Percentiles rank a stretch among this genome's conserved stretches.
These are phyloP conservation scores for Ramaria sp. DNA, from an alignment of 768 basidiomycete species.

Conservation along the genomic window DNA sequence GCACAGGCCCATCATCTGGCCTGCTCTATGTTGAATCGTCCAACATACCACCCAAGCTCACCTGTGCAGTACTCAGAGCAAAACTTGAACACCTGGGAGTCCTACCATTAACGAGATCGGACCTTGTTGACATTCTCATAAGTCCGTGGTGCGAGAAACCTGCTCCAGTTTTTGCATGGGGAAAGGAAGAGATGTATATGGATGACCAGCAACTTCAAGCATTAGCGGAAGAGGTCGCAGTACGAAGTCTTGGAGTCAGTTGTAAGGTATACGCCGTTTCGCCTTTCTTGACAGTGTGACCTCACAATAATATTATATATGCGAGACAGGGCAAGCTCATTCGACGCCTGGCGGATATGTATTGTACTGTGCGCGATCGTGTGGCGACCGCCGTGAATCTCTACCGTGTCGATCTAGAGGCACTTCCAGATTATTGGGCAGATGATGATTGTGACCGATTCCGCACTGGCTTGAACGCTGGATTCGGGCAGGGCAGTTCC, in stretches of 20 bases:
- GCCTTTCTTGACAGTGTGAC: slow-evolving; percentile 11
- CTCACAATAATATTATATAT: slow-evolving; percentile 11
- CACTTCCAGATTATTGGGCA: slow-evolving; percentile 45
- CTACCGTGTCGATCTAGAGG: slow-evolving; percentile 41
- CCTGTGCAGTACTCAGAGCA: slow-evolving; percentile 9
- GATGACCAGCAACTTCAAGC: slow-evolving; percentile 28
- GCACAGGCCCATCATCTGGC: slow-evolving; percentile 11
- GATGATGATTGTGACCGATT: slow-evolving; percentile 25
- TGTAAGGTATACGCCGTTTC: slow-evolving; percentile 28
- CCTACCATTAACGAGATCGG: slow-evolving; percentile 42
- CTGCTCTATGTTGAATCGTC: slow-evolving; percentile 18
- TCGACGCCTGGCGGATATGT: slow-evolving; percentile 40
- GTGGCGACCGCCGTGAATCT: slow-evolving; percentile 37
- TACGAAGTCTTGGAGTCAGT: slow-evolving; percentile 47
- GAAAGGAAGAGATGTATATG: slow-evolving; percentile 32
- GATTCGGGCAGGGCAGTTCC: background rate
- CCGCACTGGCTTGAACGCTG: slow-evolving; percentile 1
- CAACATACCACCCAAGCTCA: slow-evolving; percentile 23
- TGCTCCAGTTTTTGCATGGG: slow-evolving; percentile 40
- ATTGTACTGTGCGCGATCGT: slow-evolving; percentile 29
- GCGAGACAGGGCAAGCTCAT: slow-evolving; percentile 52
- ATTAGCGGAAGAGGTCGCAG: slow-evolving; percentile 49
- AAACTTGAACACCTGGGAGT: slow-evolving; percentile 48
- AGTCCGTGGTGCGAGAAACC: slow-evolving; percentile 63
- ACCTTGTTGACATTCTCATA: slow-evolving; percentile 50